phyloP scores from a whole-genome alignment of 1,284 basidiomycete species.

The Crepidotus sp. region DNA sequence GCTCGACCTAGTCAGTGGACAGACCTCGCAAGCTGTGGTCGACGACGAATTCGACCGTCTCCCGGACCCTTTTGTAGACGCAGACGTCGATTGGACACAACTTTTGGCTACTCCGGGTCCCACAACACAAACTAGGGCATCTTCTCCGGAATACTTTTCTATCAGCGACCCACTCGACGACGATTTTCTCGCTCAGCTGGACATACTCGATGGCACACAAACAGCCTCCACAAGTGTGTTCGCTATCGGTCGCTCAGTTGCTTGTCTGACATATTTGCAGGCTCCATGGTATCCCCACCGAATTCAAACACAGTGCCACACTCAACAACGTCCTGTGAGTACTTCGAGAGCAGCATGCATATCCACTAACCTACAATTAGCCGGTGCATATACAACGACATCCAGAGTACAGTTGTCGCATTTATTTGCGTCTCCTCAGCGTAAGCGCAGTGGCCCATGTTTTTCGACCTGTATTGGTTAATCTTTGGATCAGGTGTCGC shows the following conservation, averaged over 20 bases:
- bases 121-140: conserved; percentile 10
- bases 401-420: conserved; percentile 1
- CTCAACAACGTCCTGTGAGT: background rate
- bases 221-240: conserved; percentile 9
- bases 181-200: conserved; percentile 31
- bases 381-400: background rate
- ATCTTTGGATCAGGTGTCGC: background rate
- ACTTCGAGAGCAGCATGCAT: background rate
- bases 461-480: background rate
- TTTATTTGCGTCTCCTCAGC: background rate
- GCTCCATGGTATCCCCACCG: background rate
- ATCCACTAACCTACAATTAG: background rate
- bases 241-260: background rate
- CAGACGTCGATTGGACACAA: conserved; percentile 31
- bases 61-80: conserved; percentile 36
- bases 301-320: conserved; percentile 9
- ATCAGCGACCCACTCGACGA: conserved; percentile 28
- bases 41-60: conserved; percentile 30
- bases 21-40: too few relatives aligned
- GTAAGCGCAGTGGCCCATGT: background rate
- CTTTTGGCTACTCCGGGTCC: conserved; percentile 24
- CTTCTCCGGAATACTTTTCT: conserved; percentile 25
- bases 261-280: background rate
- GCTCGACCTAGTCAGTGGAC: too few relatives aligned
- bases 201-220: conserved; percentile 28